Percentiles rank a stretch among this genome's conserved stretches.
Evolutionary conservation across 2,329 filamentous ascomycete genomes (phyloP).

Genomic region (Phialophora chinensis): DNA sequence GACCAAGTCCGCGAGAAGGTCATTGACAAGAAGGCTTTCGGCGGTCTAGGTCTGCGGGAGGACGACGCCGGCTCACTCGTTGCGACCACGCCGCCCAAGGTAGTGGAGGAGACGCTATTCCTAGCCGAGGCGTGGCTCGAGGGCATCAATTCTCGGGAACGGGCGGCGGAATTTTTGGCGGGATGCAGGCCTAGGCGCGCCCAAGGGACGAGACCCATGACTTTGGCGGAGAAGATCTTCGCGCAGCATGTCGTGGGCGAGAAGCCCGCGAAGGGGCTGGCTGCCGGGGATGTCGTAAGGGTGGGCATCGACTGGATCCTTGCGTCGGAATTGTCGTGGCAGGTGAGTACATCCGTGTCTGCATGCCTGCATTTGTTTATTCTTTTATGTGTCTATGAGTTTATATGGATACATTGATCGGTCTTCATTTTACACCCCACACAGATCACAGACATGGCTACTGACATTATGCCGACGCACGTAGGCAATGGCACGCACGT

Average conservation of each 20-base stretch:
- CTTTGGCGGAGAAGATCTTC: constrained; percentile 55
- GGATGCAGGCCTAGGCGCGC: neutral
- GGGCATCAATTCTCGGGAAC: constrained; percentile 42
- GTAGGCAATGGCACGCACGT: constrained; percentile 51
- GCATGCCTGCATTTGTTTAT: no score
- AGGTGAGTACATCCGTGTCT: constrained; percentile 33
- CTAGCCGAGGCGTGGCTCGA: constrained; percentile 42
- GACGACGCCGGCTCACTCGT: neutral
- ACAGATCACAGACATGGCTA: neutral
- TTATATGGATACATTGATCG: no score
- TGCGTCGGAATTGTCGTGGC: constrained; percentile 53
- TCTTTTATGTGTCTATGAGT: no score
- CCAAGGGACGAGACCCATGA: constrained; percentile 46
- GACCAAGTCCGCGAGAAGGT: constrained; percentile 28
- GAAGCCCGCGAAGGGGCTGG: constrained; percentile 44
- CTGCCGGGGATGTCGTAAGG: constrained; percentile 50
- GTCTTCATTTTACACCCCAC: no score
- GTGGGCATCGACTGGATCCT: constrained; percentile 56
- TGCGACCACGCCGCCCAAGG: constrained; percentile 19
- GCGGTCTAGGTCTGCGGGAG: constrained; percentile 25
- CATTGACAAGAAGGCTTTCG: constrained; percentile 26
- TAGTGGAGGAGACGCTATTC: constrained; percentile 38
- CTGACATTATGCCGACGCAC: neutral
- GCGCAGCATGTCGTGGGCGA: constrained; percentile 49
- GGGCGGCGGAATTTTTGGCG: constrained; percentile 19